Base-by-base conservation (phyloP, 2,329 filamentous ascomycete species). In the Colletotrichum orchidophilum region DNA sequence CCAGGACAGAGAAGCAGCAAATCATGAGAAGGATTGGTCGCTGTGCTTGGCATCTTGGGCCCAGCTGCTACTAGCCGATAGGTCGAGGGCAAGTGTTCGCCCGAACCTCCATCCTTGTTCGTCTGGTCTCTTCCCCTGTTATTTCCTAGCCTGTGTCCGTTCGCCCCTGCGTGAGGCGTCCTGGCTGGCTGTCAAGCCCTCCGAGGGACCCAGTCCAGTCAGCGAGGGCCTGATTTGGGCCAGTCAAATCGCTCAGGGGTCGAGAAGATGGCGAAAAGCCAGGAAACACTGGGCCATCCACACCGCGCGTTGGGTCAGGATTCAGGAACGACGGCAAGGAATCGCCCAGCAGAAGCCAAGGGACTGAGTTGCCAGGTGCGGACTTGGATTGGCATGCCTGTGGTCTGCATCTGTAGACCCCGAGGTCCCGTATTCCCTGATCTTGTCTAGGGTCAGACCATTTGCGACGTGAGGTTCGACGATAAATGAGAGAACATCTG, bases 221-320 rank as follows among this genome's bases (percentile, higher is more conserved):
- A n/a, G n/a, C n/a, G n/a, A n/a, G n/a, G n/a, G n/a, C n/a, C n/a
- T n/a, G n/a, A n/a, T n/a, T n/a, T n/a, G n/a, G n/a, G 31, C 66
- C 53, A 59, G 33, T 65, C 61, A 24, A 67, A 42, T 31, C 65
- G 49, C 21, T 66, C 62, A 54, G 62, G n/a, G 24, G 68, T 50
- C 54, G 26, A 52, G 49, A 59, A 33, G 33, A 58, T 70, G 70
- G 70, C 65, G 63, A 65, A 13, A 39, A 49, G 49, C 46, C 61
- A 49, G 70, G 29, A 73, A 68, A 68, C 66, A 71, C 33, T 60
- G 63, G 66, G 46, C 72, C 72, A 71, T 52, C 71, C 66, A 70
- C 49, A 33, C 39, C 26, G 57, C 58, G n/a, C 15, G 59, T 63
- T 65, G 59, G 63, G 52, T 59, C 13, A 33, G 29, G 29, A 39